Conservation (phyloP, 352 stramenopile genomes). For the Poterioochromonas sp. region DNA sequence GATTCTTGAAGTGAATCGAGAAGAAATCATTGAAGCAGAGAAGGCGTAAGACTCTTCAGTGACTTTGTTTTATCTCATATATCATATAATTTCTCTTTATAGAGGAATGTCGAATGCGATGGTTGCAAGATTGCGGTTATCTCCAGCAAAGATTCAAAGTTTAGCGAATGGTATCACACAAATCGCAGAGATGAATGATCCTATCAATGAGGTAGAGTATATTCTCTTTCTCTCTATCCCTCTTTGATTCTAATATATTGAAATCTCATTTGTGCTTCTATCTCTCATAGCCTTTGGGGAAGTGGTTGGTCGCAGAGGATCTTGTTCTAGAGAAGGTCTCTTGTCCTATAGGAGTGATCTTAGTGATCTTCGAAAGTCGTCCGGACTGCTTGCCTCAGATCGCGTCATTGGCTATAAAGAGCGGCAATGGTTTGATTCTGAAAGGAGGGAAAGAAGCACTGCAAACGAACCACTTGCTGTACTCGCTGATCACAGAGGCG, state of each 20-base stretch:
- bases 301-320: conserved; percentile 35
- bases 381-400: conserved; percentile 89
- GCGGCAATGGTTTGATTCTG: conserved; percentile 88
- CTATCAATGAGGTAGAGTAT: not conserved
- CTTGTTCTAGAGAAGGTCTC: conserved; percentile 2
- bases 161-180: conserved; percentile 85
- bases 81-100: not conserved
- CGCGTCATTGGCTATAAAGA: conserved; percentile 81
- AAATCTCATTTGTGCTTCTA: not conserved
- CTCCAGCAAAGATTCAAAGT: conserved; percentile 81
- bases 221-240: too few relatives aligned
- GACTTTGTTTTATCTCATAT: not conserved
- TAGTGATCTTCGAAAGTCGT: conserved; percentile 95
- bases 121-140: conserved; percentile 66
- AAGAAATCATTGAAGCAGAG: conserved; percentile 67
- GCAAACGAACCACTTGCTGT: conserved; percentile 47
- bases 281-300: not conserved
- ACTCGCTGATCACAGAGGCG: conserved; percentile 20
- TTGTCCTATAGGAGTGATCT: conserved; percentile 76
- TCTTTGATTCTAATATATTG: not conserved
- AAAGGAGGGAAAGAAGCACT: conserved; percentile 92
- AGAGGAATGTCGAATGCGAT: conserved; percentile 47
- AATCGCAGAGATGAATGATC: conserved; percentile 53
- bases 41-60: not conserved
- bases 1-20: conserved; percentile 79